Evolutionary conservation across 306 rosid genomes (phyloP), one percentile per base, ranked within the genome.

Genomic region (Prunus davidiana): DNA sequence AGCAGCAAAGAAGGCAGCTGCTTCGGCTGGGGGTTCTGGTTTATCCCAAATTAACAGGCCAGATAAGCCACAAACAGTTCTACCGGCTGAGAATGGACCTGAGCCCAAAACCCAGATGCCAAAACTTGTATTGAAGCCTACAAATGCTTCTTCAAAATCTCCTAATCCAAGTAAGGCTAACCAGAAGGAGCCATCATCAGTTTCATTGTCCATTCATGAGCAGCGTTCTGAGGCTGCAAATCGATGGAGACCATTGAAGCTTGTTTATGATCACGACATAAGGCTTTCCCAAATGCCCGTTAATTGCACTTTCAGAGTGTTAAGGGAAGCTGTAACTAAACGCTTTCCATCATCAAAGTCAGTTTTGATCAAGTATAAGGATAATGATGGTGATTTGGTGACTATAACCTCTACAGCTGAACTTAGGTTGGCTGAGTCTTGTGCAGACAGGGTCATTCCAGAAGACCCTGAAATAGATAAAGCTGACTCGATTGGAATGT

Each of bases 281-380:
- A 92, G 99, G 88, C 96, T 91, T 57, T 84, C 96, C 16, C 92
- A 87, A 85, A 92, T 96, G 93, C 96, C 97, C 4, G 73, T 85
- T 74, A 83, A 83, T 63, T 81, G 91, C 78, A 74, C 63, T 55
- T 88, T 88, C 74, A 79, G 81, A 74, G 82, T 82, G 2, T 84
- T 91, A n/a, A 89, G 98, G 79, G 98, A 92, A 70, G 67, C 80
- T 18, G 98, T 96, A 24, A 81, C 90, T 69, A 88, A 95, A 69
- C 85, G 97, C 49, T 95, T 95, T 83, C 96, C 97, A 6, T 89
- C 99, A 0, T 89, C 99, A 20, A 88, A 87, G 84, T 89, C 96
- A 11, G 92, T 95, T 76, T 82, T 95, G 88, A 83, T 95, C 84
- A 95, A 95, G 88, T 92, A 90, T 84, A 90, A 86, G 86, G 99